Evolutionary conservation across 2,329 filamentous ascomycete genomes (phyloP).

Genomic region (Fusarium heterosporum): DNA sequence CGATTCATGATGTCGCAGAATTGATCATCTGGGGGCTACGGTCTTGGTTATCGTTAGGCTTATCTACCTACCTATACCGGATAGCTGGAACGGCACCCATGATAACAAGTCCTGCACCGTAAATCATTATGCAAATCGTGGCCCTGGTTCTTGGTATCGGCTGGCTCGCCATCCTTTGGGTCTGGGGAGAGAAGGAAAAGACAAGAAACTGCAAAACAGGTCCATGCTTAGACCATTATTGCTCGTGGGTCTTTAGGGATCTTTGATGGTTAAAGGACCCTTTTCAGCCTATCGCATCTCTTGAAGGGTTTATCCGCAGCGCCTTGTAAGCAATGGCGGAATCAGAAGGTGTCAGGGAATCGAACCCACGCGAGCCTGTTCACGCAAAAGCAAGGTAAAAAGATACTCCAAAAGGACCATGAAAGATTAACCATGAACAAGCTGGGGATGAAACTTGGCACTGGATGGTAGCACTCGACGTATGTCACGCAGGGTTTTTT

Average conservation of each 20-base stretch:
- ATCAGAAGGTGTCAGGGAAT: constrained; percentile 2
- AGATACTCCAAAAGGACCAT: not conserved
- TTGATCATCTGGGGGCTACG: not conserved
- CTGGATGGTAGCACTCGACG: constrained; percentile 5
- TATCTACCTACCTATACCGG: constrained; percentile 25
- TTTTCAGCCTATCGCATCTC: not conserved
- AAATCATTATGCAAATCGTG: constrained; percentile 28
- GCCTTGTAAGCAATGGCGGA: not conserved
- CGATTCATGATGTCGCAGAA: constrained; percentile 1
- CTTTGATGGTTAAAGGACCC: not conserved
- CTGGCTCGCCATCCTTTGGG: constrained; percentile 15
- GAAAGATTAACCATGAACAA: constrained; percentile 14
- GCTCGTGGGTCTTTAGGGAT: not conserved
- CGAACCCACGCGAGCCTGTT: constrained; percentile 6
- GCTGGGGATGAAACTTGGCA: constrained; percentile 6
- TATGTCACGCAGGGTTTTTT: constrained; percentile 19
- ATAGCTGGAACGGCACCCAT: constrained; percentile 26
- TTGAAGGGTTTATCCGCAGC: not conserved
- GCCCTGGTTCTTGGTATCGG: constrained; percentile 12
- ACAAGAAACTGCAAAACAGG: no score
- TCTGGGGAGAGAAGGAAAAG: not conserved
- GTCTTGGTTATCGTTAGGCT: not conserved
- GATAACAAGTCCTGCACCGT: constrained; percentile 30
- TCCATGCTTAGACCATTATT: constrained; percentile 11
- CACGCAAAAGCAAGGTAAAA: not conserved